A percentile compares a stretch with the other conserved stretches of the same genome.
phyloP scores from a whole-genome alignment of 208 protist genomes.

The Perkinsela sp. region DNA sequence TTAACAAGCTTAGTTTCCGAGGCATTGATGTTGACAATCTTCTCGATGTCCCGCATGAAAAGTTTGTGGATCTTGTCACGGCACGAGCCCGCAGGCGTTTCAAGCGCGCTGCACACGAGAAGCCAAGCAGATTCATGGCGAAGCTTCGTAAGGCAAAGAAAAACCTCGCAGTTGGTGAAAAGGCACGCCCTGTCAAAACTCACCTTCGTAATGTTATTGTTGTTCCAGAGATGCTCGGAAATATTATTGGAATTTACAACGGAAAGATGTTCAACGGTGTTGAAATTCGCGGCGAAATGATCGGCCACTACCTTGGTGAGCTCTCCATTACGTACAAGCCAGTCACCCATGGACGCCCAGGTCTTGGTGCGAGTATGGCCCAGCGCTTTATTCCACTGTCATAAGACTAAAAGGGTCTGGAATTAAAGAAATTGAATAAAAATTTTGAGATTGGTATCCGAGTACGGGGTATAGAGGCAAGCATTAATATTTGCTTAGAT shows the following conservation, averaged over 20 bases:
- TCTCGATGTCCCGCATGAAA: constrained; percentile 61
- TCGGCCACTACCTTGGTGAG: constrained; percentile 97
- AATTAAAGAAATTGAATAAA: background rate
- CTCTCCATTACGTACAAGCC: constrained; percentile 97
- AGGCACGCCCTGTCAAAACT: constrained; percentile 92
- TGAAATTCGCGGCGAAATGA: constrained; percentile 99
- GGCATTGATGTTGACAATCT: constrained; percentile 79
- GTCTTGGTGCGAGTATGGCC: constrained; percentile 91
- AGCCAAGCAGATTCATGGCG: constrained; percentile 78
- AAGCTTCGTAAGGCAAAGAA: constrained; percentile 87
- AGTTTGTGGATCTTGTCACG: constrained; percentile 76
- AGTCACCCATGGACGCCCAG: constrained; percentile 91
- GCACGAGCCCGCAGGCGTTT: constrained; percentile 76
- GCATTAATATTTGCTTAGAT: constrained; percentile 4
- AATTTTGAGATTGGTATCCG: background rate
- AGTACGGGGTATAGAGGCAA: background rate
- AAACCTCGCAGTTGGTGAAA: constrained; percentile 75
- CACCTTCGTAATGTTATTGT: constrained; percentile 98
- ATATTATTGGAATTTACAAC: constrained; percentile 96
- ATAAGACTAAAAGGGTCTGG: constrained; percentile 14
- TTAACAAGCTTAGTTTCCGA: constrained; percentile 92
- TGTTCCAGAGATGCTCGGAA: constrained; percentile 98
- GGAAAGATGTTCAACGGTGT: constrained; percentile 92
- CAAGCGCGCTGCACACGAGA: constrained; percentile 56
- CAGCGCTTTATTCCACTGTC: constrained; percentile 61